Base-by-base conservation (phyloP, 805 yeast genomes). In the Komagataella pastoris region DNA sequence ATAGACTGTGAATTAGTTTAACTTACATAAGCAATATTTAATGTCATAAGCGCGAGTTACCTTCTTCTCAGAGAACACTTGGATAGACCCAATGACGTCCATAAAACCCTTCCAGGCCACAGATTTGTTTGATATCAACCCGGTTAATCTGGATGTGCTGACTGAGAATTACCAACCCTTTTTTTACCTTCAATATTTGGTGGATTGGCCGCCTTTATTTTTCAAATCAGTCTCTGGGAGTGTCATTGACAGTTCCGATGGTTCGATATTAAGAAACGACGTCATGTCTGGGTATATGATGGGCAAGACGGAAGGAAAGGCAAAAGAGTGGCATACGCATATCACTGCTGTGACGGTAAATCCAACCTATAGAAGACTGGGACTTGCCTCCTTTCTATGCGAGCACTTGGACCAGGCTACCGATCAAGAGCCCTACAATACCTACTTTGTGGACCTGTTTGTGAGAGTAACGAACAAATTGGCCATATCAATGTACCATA, bases 331-430 rank as follows among this genome's bases (percentile, higher is more conserved):
- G 96, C 99, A 93, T 62, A 80, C 96, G 1, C 99, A 93, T 65
- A 89, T 93, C 49, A 88, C 98, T 0, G 98, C 99, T 0, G 96
- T 93, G 3, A 89, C 98, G 0, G 85, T 93, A 1, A 84, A 85
- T 54, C 83, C 87, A 10, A 82, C 80, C 50, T 91, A 84, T 64
- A 70, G 99, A 51, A 70, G 98, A 54, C 73, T 91, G 14, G 95
- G 96, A 1, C 69, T 93, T 45, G 99, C 97, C 1, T 79, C 89
- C 6, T 76, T 78, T 54, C 70, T 93, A 46, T 89, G 97, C 60
- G 70, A 77, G 49, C 79, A 86, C 54, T 68, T 93, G 47, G 89
- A 85, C 59, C 75, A 79, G 47, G 76, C 83, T 48, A 86, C 95
- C 0, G 87, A 85, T 55, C 74, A 79, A n/a, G 76, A 71, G n/a